These are phyloP conservation scores for Tricholoma sp. DNA, from an alignment of 768 basidiomycete species.

Conservation along the genomic window DNA sequence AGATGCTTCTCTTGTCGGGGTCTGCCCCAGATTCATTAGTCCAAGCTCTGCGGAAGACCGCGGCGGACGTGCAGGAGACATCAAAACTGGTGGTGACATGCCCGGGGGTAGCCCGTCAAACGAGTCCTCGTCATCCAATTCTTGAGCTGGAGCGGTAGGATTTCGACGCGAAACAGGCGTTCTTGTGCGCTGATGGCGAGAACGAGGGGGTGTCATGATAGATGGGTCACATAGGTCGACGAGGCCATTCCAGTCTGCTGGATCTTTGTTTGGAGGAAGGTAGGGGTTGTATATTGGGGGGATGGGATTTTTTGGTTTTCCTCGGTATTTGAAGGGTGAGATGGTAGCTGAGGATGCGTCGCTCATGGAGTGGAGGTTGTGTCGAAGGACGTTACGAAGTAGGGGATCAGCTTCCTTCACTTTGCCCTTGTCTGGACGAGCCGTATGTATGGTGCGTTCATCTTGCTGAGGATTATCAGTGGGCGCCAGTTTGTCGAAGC, in stretches of 20 bases:
- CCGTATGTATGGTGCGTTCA: conserved; percentile 7
- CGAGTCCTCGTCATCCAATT: conserved; percentile 44
- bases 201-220: conserved; percentile 40
- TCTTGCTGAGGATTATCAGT: conserved; percentile 3
- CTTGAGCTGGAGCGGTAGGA: conserved; percentile 18
- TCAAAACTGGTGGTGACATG: conserved; percentile 54
- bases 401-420: conserved; percentile 38
- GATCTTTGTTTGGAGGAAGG: conserved; percentile 44
- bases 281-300: conserved; percentile 56
- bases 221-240: conserved; percentile 64
- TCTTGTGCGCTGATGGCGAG: conserved; percentile 6
- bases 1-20: conserved; percentile 71
- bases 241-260: conserved; percentile 64
- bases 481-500: conserved; percentile 17
- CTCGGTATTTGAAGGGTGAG: conserved; percentile 48
- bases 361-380: conserved; percentile 39
- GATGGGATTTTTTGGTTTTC: conserved; percentile 54
- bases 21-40: conserved; percentile 45
- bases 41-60: conserved; percentile 44
- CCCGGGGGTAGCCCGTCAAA: conserved; percentile 50
- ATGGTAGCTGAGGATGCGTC: conserved; percentile 33
- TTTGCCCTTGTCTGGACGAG: conserved; percentile 40
- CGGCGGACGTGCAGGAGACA: conserved; percentile 51
- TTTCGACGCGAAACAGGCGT: conserved; percentile 7
- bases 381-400: conserved; percentile 46